phyloP scores from a whole-genome alignment of 2,329 filamentous ascomycete species.

The Ophiostoma populinum region DNA sequence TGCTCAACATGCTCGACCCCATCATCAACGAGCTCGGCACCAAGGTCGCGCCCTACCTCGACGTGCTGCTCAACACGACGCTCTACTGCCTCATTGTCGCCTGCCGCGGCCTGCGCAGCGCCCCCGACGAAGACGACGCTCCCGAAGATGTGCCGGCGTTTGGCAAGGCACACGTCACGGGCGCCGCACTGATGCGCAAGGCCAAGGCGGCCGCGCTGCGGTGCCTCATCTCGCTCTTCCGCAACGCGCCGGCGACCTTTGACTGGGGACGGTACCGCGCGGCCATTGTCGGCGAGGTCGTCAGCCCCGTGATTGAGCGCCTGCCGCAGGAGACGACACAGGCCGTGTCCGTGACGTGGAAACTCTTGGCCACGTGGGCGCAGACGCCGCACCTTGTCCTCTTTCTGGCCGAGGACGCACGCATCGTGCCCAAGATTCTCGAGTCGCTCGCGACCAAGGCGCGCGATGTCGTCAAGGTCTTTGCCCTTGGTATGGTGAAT shows the following conservation, averaged over 20 bases:
- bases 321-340: slow-evolving; percentile 77
- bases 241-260: slow-evolving; percentile 41
- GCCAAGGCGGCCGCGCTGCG: slow-evolving; percentile 62
- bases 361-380: slow-evolving; percentile 69
- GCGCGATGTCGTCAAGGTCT: slow-evolving; percentile 70
- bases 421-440: slow-evolving; percentile 53
- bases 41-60: slow-evolving; percentile 50
- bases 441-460: slow-evolving; percentile 50
- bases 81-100: slow-evolving; percentile 66
- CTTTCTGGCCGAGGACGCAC: slow-evolving; percentile 45
- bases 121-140: slow-evolving; percentile 16
- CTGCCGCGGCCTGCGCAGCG: slow-evolving; percentile 33
- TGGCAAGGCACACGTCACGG: not conserved
- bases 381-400: slow-evolving; percentile 45
- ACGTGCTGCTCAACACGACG: slow-evolving; percentile 55
- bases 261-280: slow-evolving; percentile 58
- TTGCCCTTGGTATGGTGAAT: slow-evolving; percentile 58
- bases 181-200: slow-evolving; percentile 42
- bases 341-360: slow-evolving; percentile 67
- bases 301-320: slow-evolving; percentile 61
- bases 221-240: slow-evolving; percentile 64
- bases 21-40: slow-evolving; percentile 72
- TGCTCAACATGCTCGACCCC: slow-evolving; percentile 79
- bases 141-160: slow-evolving; percentile 17
- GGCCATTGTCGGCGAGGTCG: slow-evolving; percentile 54